Evolutionary conservation across 345 rosid genomes (phyloP), one percentile per base, ranked within the genome.

Genomic region (Barbarea vulgaris): DNA sequence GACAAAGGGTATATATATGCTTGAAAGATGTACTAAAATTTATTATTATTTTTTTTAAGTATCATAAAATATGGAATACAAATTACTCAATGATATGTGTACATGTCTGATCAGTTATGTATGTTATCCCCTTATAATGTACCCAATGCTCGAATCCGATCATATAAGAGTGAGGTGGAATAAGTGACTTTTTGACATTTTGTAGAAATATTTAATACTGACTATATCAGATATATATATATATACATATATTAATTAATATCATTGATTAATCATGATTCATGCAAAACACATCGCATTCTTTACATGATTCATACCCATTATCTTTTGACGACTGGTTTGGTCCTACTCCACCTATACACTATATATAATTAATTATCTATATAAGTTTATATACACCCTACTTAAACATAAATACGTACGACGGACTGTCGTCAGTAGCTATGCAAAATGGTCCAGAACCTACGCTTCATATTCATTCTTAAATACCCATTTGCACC

Each of bases 201-300:
- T 30, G 39, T 65, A 33, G 22, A 9, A 46, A 13, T 51, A 25
- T 11, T 34, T 56, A 57, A 64, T 3, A 3, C 8, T 31, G 25
- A 54, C 55, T 37, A 39, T 39, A 48, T 42, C 42, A 30, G 17
- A 55, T 54, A 31, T 22, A 27, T 42, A n/a, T n/a, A n/a, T n/a
- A n/a, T n/a, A 24, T 24, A 24, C 25, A 24, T 24, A 24, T 24
- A 24, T 3, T 24, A 22, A n/a, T n/a, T 3, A 22, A 39, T 11
- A 74, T 61, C 63, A 25, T 60, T 52, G 48, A 61, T 37, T 41
- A 60, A 14, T 61, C 75, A 69, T 69, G 80, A 77, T 62, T 70
- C 80, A 77, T 70, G 80, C 75, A 33, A 54, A 62, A 76, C 31
- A 18, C 64, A 69, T 76, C 75, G 52, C 70, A 69, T 13, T 69